Evolutionary conservation across 1,139 yeast species (phyloP).

Genomic region (Nakaseomyces sp.): DNA sequence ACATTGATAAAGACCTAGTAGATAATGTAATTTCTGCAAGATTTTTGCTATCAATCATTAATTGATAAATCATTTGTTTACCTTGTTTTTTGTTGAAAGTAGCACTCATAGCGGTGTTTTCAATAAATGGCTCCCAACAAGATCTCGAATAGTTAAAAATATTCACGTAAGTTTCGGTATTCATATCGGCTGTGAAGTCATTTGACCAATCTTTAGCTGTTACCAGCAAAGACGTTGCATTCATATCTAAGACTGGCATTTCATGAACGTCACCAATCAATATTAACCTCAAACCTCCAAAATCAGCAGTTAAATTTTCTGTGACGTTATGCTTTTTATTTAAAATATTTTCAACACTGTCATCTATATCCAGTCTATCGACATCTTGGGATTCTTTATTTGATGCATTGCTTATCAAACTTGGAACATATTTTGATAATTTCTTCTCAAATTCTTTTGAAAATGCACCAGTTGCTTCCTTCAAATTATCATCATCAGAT

Average conservation of each 20-base stretch:
- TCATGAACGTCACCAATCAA: constrained; percentile 92
- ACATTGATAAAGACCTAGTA: constrained; percentile 67
- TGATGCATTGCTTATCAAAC: constrained; percentile 37
- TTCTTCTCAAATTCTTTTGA: constrained; percentile 55
- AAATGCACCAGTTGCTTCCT: constrained; percentile 29
- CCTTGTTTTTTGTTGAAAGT: constrained; percentile 47
- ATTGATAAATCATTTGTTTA: constrained; percentile 43
- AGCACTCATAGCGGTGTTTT: constrained; percentile 76
- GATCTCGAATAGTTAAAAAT: constrained; percentile 87
- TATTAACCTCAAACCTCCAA: constrained; percentile 80
- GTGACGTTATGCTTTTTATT: constrained; percentile 41
- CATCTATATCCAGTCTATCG: not conserved
- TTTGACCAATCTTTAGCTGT: constrained; percentile 85
- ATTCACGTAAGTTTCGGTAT: constrained; percentile 62
- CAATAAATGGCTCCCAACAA: constrained; percentile 93
- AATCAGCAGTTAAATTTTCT: constrained; percentile 59
- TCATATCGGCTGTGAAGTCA: constrained; percentile 64
- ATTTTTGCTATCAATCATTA: constrained; percentile 56
- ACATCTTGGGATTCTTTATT: constrained; percentile 13
- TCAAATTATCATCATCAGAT: constrained; percentile 9
- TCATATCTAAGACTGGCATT: constrained; percentile 80
- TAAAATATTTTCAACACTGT: constrained; percentile 17
- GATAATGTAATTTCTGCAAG: constrained; percentile 76
- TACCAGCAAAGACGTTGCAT: constrained; percentile 62
- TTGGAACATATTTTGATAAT: constrained; percentile 58